Evolutionary conservation across 768 basidiomycete species (phyloP), one percentile per base, ranked within the genome.

Genomic region (Boletellus ananiceps): DNA sequence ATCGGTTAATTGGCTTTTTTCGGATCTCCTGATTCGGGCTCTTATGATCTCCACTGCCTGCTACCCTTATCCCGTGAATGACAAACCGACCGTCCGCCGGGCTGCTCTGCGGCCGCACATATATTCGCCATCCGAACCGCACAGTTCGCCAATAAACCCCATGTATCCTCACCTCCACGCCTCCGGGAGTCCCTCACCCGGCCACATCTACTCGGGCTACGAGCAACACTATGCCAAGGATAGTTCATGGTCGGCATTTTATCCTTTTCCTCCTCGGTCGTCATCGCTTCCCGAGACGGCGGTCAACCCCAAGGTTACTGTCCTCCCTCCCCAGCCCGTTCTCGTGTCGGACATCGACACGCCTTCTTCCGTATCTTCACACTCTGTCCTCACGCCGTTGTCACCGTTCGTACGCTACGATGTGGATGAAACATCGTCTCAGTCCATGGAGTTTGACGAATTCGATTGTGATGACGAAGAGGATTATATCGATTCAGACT

Each of bases 401-500:
- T 69, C 66, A 1, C 68, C 68, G 3, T 67, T 67, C 41, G n/a
- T 25, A 12, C 63, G 51, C 9, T 49, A 50, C 31, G 45, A 57
- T 43, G 34, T 57, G 16, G 43, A n/a, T 1, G 54, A 56, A 16
- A 16, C 31, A 7, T 54, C 45, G 7, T 14, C 46, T 29, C 50
- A 62, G 15, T 13, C 55, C 40, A 60, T 59, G 59, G 68, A 68
- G 8, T 51, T 62, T 49, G 66, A 69, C 29, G 66, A 69, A 14
- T 62, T 68, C 18, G 66, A 68, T 3, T 61, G 41, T 36, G 67
- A 69, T 4, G 69, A 70, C 34, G 66, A 67, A 5, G 63, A 64
- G 0, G 63, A 65, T 23, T 64, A 51, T 33, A 7, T 56, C n/a
- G 64, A 68, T 23, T 67, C 63, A 12, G 68, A 68, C 32, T 69